These are phyloP conservation scores for Solanum okadae DNA, from an alignment of 257 asterid genomes.

Conservation along the genomic window DNA sequence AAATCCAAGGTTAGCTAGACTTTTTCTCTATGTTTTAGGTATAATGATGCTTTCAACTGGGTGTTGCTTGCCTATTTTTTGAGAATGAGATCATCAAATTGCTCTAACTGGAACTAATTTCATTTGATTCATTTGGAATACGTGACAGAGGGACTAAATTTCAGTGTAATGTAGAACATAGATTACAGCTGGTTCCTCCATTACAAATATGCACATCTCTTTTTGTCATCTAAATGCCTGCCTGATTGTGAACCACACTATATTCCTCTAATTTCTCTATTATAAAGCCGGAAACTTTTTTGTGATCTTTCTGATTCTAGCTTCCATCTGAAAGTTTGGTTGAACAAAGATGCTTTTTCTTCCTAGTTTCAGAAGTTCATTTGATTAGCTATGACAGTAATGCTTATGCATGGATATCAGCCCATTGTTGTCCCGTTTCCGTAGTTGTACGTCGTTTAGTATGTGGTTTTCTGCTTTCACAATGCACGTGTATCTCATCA, in stretches of 20 bases:
- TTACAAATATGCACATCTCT: background rate
- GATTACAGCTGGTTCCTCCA: background rate
- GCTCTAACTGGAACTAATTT: background rate
- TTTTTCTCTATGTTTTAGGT: background rate
- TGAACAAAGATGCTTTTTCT: background rate
- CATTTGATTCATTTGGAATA: background rate
- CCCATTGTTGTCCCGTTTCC: background rate
- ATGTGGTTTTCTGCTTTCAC: background rate
- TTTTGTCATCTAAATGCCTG: background rate
- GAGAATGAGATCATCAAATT: background rate
- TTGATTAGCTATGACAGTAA: background rate
- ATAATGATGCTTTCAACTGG: background rate
- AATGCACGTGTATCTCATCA: background rate
- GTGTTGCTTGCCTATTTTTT: background rate
- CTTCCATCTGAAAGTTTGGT: background rate
- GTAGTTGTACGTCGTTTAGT: background rate
- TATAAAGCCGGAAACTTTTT: background rate
- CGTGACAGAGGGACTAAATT: background rate
- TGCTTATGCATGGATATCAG: background rate
- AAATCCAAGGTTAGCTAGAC: constrained; percentile 55
- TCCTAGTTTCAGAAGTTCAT: background rate
- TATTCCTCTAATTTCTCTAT: background rate
- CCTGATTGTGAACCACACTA: background rate
- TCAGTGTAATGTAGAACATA: background rate
- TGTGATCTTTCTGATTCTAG: background rate